Percentiles rank a stretch among this genome's conserved stretches.
These are phyloP conservation scores for Eucalyptus viminalis DNA, from an alignment of 345 rosid species.

Conservation along the genomic window DNA sequence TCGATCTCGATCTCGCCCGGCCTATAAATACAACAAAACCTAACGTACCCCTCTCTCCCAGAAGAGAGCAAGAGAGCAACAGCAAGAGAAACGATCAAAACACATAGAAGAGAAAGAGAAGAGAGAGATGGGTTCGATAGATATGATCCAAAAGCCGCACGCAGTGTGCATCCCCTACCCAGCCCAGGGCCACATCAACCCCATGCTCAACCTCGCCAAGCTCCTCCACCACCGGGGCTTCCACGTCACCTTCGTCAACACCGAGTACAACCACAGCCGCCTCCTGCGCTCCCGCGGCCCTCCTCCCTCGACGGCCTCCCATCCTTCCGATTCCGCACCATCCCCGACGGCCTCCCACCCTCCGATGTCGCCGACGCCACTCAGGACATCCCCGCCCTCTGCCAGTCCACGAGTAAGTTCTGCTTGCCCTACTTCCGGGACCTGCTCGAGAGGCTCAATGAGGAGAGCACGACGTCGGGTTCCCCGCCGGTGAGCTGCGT, in stretches of 20 bases:
- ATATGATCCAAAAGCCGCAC: slow-evolving; percentile 9
- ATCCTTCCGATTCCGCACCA: slow-evolving; percentile 22
- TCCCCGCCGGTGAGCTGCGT: slow-evolving; percentile 24
- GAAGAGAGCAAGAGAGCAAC: too few relatives aligned
- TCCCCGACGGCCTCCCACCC: slow-evolving; percentile 39
- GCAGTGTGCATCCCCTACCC: slow-evolving; percentile 45
- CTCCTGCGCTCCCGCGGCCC: slow-evolving; percentile 20
- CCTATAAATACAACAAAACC: neutral
- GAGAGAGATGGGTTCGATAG: neutral
- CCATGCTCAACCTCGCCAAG: slow-evolving; percentile 44
- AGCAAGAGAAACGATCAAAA: too few relatives aligned
- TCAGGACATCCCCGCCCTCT: slow-evolving; percentile 30
- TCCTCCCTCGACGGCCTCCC: slow-evolving; percentile 20
- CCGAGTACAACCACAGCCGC: slow-evolving; percentile 34
- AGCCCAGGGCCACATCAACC: slow-evolving; percentile 49
- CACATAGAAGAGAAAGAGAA: neutral
- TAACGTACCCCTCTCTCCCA: neutral
- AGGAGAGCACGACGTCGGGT: neutral
- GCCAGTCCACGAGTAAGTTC: slow-evolving; percentile 9
- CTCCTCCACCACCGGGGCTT: slow-evolving; percentile 31
- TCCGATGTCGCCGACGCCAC: slow-evolving; percentile 15
- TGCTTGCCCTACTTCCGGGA: slow-evolving; percentile 20
- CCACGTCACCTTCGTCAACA: slow-evolving; percentile 43
- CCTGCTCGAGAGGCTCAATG: slow-evolving; percentile 16
- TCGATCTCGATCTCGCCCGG: neutral